A percentile compares a stretch with the other conserved stretches of the same genome.
Conservation (phyloP, 345 rosid species). For the Eucalyptus marginata region DNA sequence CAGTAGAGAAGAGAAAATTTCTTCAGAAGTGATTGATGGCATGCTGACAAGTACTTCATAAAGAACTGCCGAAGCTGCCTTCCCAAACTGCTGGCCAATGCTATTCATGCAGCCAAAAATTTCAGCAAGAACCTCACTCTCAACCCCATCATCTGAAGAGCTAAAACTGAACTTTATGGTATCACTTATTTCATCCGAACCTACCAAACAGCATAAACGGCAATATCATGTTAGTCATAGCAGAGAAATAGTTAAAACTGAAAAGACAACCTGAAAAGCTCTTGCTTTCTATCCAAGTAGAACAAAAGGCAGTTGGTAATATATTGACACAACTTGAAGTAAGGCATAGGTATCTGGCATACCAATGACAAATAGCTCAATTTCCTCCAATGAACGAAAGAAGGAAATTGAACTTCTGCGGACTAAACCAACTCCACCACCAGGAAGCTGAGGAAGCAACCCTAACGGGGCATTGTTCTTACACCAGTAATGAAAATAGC, state of each 20-base stretch:
- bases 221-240: background rate
- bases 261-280: background rate
- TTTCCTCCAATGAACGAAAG: constrained; percentile 53
- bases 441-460: constrained; percentile 41
- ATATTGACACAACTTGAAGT: background rate
- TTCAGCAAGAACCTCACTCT: constrained; percentile 51
- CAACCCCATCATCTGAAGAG: constrained; percentile 22
- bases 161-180: constrained; percentile 25
- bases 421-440: constrained; percentile 68
- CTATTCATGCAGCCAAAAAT: constrained; percentile 45
- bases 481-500: constrained; percentile 82
- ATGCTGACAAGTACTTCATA: constrained; percentile 62
- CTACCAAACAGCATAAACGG: constrained; percentile 14
- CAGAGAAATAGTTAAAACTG: background rate
- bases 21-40: constrained; percentile 53
- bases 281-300: background rate
- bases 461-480: constrained; percentile 62
- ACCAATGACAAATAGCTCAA: constrained; percentile 70
- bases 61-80: constrained; percentile 60
- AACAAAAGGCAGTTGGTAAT: background rate
- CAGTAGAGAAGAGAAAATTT: constrained; percentile 55
- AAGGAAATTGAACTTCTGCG: constrained; percentile 71
- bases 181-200: constrained; percentile 36
- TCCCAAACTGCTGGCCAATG: constrained; percentile 75
- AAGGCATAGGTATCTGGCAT: background rate